Evolutionary conservation across 805 yeast species (phyloP), one percentile per base, ranked within the genome.

Genomic region (Candida insectalens): DNA sequence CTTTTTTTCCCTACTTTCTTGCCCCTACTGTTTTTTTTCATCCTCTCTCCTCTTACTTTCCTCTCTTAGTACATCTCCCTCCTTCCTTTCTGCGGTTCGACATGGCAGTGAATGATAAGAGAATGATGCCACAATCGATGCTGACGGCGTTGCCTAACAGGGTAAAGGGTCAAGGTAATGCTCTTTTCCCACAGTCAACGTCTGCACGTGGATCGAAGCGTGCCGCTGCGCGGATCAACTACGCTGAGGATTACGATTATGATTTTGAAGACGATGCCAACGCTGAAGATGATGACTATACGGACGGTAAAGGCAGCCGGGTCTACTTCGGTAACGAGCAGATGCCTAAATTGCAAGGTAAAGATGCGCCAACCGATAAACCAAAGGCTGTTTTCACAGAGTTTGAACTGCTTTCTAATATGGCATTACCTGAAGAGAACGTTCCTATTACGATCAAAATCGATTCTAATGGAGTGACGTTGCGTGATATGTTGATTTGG

Each of bases 201-300:
- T 83, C 84, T 2, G 74, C 87, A 3, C 69, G 96, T 43, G 69
- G 79, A 20, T 77, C 85, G 22, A 85, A 84, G 53, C 65, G 95
- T 45, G 60, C 66, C 27, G 62, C 73, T 29, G 46, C 42, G 16
- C 79, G 76, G 32, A 74, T 83, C 33, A 83, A 82, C 51, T 87
- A 87, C 50, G 92, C 95, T 0, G 96, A 85, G 51, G 59, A 54
- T 26, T 67, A 74, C 38, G 95, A 83, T 41, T 74, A 71, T 32
- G 77, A 77, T 42, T 49, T 48, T 25, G 51, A 44, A 7, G 51
- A 46, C 13, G 49, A 43, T 3, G 41, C 37, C 15, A 37, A 43
- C 5, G 54, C 49, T 16, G 47, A 46, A 10, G 52, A 47, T 35
- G 72, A 67, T 38, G 72, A 67, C 37, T 73, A 67, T 21, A 74